Base-by-base conservation (phyloP, 148 eudicot species). In the Salicornia ramosissima region DNA sequence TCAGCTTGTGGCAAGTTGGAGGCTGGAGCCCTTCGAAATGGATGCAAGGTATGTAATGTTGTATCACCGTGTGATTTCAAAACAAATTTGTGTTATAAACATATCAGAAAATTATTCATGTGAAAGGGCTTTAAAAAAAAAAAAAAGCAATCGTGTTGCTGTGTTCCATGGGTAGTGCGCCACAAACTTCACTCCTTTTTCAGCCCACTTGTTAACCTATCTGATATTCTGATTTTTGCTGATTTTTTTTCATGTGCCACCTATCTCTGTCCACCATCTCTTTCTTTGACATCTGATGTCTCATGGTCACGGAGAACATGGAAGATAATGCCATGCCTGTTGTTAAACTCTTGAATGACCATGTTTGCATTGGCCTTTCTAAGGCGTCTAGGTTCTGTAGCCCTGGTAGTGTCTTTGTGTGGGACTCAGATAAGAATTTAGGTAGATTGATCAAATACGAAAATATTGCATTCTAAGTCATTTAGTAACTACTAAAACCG, bases 1-100 rank as follows among this genome's bases (percentile, higher is more conserved):
- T 83, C 91, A 29, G 89, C 82, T 56, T 83, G 87, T 80, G 98
- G 98, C 58, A 94, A 94, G 72, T 51, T 94, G 80, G 98, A 90
- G 81, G 83, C 87, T 64, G 98, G 98, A 54, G 98, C 98, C 12
- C 85, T 94, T 79, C 85, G 83, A 69, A 73, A 71, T 75, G 98
- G 97, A 78, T 75, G 66, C 64, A 90, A 88, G 96, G 98, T 90
- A 79, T 61, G 49, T 62, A 31, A 60, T 25, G 47, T 12, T 73
- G 26, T 39, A 42, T 14, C 30, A 62, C 10, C n/a, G n/a, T n/a
- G 64, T 59, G 68, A 60, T 68, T 55, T 40, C 57, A 71, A 73
- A 68, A 58, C 65, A 43, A 12, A 18, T 59, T 4, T 40, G 7
- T 16, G 25, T 29, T 59, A 9, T 40, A 8, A 3, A 47, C 30